Percentiles rank a stretch among this genome's conserved stretches.
Conservation (phyloP, 805 yeast genomes). For the Ogataea degrootiae region DNA sequence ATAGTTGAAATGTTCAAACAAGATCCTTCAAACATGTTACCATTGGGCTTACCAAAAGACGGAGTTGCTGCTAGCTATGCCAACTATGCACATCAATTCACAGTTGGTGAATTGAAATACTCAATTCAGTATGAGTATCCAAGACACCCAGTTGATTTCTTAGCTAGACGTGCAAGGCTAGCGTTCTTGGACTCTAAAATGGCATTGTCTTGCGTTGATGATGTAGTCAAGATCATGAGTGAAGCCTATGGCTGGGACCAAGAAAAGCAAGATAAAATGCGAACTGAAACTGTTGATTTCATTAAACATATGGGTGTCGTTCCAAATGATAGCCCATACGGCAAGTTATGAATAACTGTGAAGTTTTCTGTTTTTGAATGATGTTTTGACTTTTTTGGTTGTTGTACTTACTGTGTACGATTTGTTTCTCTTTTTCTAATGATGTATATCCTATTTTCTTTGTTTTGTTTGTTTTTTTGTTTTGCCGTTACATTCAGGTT, state of each 20-base stretch:
- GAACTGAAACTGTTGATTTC: slow-evolving; percentile 46
- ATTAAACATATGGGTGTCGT: slow-evolving; percentile 58
- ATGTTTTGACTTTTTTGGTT: background rate
- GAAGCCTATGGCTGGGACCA: slow-evolving; percentile 71
- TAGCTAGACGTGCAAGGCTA: slow-evolving; percentile 89
- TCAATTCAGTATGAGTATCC: slow-evolving; percentile 79
- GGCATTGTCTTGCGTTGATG: slow-evolving; percentile 75
- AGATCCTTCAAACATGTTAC: slow-evolving; percentile 53
- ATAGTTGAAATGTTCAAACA: slow-evolving; percentile 53
- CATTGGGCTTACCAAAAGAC: slow-evolving; percentile 44
- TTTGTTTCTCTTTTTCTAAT: background rate
- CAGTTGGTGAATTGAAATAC: slow-evolving; percentile 85
- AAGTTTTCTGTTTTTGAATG: background rate
- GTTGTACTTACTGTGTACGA: background rate
- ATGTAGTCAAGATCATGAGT: slow-evolving; percentile 82
- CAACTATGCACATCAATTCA: slow-evolving; percentile 74
- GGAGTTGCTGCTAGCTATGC: slow-evolving; percentile 28
- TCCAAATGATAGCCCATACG: slow-evolving; percentile 23
- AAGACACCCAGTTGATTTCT: slow-evolving; percentile 83
- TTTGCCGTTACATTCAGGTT: no score
- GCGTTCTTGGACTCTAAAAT: slow-evolving; percentile 87
- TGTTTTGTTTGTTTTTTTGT: no score
- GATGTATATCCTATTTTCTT: no score
- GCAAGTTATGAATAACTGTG: slow-evolving; percentile 6
- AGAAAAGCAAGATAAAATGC: slow-evolving; percentile 50